Evolutionary conservation across 2,329 filamentous ascomycete species (phyloP).

Genomic region (Colletotrichum euphorbiae): DNA sequence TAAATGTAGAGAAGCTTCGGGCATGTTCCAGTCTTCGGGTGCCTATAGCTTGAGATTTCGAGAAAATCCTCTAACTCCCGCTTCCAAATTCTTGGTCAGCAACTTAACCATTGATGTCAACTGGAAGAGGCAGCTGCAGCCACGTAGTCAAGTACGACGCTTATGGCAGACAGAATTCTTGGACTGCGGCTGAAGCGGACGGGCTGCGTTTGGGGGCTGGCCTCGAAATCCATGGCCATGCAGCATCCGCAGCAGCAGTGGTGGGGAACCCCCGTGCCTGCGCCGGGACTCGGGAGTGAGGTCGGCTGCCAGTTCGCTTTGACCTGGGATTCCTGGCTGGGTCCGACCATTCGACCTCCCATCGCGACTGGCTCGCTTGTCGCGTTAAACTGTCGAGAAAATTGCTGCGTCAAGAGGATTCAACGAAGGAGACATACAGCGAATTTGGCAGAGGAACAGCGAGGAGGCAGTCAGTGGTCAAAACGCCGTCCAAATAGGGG

Average conservation of each 20-base stretch:
- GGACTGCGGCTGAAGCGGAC: conserved; percentile 4
- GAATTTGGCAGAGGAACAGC: neutral
- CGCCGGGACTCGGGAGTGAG: conserved; percentile 12
- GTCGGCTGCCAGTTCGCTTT: conserved; percentile 1
- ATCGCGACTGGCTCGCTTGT: neutral
- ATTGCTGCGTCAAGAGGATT: neutral
- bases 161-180: neutral
- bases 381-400: neutral
- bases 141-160: neutral
- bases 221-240: conserved; percentile 7
- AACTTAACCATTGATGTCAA: neutral
- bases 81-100: neutral
- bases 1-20: neutral
- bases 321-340: conserved; percentile 18
- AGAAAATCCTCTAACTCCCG: neutral
- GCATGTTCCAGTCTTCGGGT: neutral
- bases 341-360: neutral
- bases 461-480: neutral
- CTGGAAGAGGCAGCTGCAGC: conserved; percentile 1
- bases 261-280: conserved; percentile 4
- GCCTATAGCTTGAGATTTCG: neutral
- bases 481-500: neutral
- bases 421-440: neutral
- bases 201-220: neutral
- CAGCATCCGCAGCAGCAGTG: neutral